phyloP scores from a whole-genome alignment of 2,329 filamentous ascomycete species.

The Curvularia hawaiiensis region DNA sequence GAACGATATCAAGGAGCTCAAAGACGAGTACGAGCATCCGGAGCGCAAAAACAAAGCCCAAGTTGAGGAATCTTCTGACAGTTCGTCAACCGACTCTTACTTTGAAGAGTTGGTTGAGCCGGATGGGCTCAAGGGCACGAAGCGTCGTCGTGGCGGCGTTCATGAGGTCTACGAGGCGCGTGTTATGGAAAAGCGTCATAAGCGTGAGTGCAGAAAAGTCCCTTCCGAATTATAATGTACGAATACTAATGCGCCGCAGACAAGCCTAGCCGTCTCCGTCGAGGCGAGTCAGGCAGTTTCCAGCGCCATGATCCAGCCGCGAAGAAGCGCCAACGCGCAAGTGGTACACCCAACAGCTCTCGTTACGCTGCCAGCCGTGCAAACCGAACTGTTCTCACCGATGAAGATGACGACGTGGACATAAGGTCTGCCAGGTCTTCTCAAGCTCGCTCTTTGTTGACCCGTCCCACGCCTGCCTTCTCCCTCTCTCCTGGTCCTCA shows the following conservation, averaged over 20 bases:
- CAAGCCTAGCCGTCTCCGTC: conserved; percentile 32
- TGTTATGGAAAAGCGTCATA: conserved; percentile 31
- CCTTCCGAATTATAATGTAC: neutral
- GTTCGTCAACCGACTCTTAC: conserved; percentile 36
- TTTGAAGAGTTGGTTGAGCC: conserved; percentile 39
- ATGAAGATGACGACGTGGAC: conserved; percentile 17
- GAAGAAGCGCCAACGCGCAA: conserved; percentile 14
- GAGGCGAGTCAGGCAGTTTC: conserved; percentile 30
- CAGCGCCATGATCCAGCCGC: conserved; percentile 32
- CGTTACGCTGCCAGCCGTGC: conserved; percentile 2
- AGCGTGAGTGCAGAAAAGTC: conserved; percentile 24
- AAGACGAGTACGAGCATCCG: conserved; percentile 37
- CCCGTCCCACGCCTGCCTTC: conserved; percentile 13
- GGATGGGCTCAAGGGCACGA: conserved; percentile 26
- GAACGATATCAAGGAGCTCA: conserved; percentile 39
- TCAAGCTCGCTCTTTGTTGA: conserved; percentile 1
- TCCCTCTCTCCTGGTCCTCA: conserved; percentile 18
- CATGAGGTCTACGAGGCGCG: conserved; percentile 40
- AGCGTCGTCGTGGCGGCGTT: conserved; percentile 22
- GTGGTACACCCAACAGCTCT: conserved; percentile 10
- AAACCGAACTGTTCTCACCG: conserved; percentile 14
- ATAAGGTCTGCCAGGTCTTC: conserved; percentile 6
- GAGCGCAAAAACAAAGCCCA: conserved; percentile 15
- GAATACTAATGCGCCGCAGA: conserved; percentile 23
- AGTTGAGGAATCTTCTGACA: conserved; percentile 20